A percentile compares a stretch with the other conserved stretches of the same genome.
These are phyloP conservation scores for Lichtheimia ramosa DNA, from an alignment of 371 early-diverging fungal genomes.

Conservation along the genomic window DNA sequence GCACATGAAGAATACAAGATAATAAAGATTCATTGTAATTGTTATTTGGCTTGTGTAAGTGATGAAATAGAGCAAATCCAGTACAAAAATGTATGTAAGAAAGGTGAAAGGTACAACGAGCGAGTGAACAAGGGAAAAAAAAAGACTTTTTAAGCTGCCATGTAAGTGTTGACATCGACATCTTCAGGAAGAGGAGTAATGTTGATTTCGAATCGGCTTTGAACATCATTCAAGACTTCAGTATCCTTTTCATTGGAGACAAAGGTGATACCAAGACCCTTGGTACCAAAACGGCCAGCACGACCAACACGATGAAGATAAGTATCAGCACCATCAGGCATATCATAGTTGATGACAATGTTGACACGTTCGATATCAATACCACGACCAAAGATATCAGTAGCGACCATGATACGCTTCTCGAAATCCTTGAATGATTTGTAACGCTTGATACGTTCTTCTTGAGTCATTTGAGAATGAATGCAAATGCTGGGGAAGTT, in stretches of 20 bases:
- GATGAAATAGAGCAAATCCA: no score
- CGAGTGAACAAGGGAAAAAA: neutral
- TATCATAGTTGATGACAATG: slow-evolving; percentile 99
- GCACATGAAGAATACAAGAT: no score
- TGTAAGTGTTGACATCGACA: slow-evolving; percentile 81
- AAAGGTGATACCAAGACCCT: slow-evolving; percentile 97
- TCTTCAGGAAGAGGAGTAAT: slow-evolving; percentile 87
- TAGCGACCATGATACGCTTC: slow-evolving; percentile 97
- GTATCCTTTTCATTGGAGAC: slow-evolving; percentile 90
- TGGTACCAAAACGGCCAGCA: slow-evolving; percentile 99
- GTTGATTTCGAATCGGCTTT: slow-evolving; percentile 95
- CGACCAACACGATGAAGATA: slow-evolving; percentile 99
- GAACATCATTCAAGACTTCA: slow-evolving; percentile 83
- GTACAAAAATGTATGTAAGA: no score
- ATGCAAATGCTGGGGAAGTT: slow-evolving; percentile 96
- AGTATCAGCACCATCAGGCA: slow-evolving; percentile 92
- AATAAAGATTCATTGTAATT: no score
- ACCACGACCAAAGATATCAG: slow-evolving; percentile 98
- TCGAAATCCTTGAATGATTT: slow-evolving; percentile 94
- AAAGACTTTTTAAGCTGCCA: slow-evolving; percentile 13
- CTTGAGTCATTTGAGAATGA: slow-evolving; percentile 89
- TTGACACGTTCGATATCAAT: slow-evolving; percentile 99
- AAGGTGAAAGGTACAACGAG: no score
- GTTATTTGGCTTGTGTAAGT: no score
- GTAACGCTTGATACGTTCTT: slow-evolving; percentile 91